Percentiles rank a stretch among this genome's conserved stretches.
Conservation (phyloP, 768 basidiomycete genomes). For the Lactarius trivialis region DNA sequence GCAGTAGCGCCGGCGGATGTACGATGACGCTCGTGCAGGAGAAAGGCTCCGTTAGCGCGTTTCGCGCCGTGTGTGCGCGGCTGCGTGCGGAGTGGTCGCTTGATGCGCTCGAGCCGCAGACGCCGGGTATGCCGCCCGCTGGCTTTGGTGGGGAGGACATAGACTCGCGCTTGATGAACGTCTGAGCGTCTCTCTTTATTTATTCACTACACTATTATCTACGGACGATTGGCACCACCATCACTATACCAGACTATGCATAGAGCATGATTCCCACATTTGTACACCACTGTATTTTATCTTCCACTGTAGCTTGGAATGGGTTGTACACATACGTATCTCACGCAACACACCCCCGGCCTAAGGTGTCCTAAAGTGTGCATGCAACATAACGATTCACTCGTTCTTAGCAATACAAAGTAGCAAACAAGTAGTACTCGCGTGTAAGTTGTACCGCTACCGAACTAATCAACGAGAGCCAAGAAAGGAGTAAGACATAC, state of each 20-base stretch:
- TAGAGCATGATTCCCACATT: not conserved
- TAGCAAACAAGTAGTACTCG: not conserved
- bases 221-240: not conserved
- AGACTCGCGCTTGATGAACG: constrained; percentile 6
- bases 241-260: not conserved
- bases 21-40: constrained; percentile 77
- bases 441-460: not conserved
- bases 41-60: constrained; percentile 86
- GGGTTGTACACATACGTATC: not conserved
- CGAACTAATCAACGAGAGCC: not conserved
- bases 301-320: not conserved
- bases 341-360: not conserved
- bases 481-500: not conserved
- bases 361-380: not conserved
- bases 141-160: constrained; percentile 16
- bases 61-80: constrained; percentile 68
- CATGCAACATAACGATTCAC: not conserved
- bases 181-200: not conserved
- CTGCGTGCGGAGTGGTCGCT: constrained; percentile 63
- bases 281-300: not conserved
- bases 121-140: constrained; percentile 8
- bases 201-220: constrained; percentile 1
- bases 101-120: constrained; percentile 28
- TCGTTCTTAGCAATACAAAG: not conserved
- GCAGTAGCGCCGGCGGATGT: constrained; percentile 38